phyloP scores from a whole-genome alignment of 495 filamentous ascomycete species.

The Penicillium argentinense region DNA sequence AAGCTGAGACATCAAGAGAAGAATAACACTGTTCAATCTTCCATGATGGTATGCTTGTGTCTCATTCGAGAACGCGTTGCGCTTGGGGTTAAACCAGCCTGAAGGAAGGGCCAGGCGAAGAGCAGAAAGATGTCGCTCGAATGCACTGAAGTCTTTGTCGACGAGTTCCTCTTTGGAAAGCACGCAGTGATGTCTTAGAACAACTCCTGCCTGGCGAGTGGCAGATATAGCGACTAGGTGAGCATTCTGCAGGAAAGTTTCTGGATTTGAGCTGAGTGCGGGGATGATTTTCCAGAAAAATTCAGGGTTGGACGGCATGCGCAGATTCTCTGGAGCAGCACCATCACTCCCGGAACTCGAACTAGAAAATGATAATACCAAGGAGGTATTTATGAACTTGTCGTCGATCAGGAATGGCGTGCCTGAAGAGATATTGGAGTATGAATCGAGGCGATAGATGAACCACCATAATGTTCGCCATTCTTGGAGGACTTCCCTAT shows the following conservation, averaged over 20 bases:
- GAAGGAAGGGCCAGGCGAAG: constrained; percentile 15
- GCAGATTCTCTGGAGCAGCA: not conserved
- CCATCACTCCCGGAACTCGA: not conserved
- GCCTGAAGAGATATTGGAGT: constrained; percentile 19
- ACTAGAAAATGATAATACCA: not conserved
- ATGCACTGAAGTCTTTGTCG: not conserved
- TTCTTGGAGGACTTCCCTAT: constrained; percentile 31
- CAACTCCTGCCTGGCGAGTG: constrained; percentile 11
- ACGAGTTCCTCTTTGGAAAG: not conserved
- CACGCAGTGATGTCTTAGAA: constrained; percentile 1
- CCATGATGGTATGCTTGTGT: constrained; percentile 10
- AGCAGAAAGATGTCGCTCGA: constrained; percentile 13
- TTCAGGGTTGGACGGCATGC: constrained; percentile 3
- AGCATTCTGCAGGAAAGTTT: constrained; percentile 6
- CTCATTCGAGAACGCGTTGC: constrained; percentile 19
- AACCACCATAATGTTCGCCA: constrained; percentile 43
- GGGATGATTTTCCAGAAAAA: constrained; percentile 5
- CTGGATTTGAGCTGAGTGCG: not conserved
- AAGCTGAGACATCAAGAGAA: constrained; percentile 10
- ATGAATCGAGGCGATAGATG: constrained; percentile 41
- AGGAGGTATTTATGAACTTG: constrained; percentile 8
- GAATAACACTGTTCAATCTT: constrained; percentile 11
- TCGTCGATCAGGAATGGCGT: constrained; percentile 18
- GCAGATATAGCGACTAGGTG: constrained; percentile 10
- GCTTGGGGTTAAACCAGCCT: constrained; percentile 13